A percentile compares a stretch with the other conserved stretches of the same genome.
phyloP scores from a whole-genome alignment of 305 asterid genomes.

The Ilex paraguariensis region DNA sequence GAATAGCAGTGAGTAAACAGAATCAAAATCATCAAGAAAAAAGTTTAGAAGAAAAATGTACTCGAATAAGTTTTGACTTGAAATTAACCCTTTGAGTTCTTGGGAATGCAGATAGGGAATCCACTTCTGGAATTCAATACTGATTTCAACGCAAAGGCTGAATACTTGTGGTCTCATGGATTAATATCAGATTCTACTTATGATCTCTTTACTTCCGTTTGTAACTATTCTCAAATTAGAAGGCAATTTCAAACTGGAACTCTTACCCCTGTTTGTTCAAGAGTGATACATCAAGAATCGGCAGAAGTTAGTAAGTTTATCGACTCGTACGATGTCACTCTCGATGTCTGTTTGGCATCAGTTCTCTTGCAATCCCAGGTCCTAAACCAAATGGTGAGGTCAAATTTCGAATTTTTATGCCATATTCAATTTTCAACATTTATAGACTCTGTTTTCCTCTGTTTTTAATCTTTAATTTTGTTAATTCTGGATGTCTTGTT shows the following conservation, averaged over 20 bases:
- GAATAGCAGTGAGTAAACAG: too few relatives aligned
- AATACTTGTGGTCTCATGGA: not conserved
- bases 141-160: slow-evolving; percentile 51
- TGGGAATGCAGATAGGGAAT: too few relatives aligned
- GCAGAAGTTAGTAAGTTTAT: slow-evolving; percentile 37
- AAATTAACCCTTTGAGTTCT: too few relatives aligned
- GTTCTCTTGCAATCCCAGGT: slow-evolving; percentile 25
- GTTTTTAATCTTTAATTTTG: not conserved
- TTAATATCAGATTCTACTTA: slow-evolving; percentile 11
- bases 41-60: too few relatives aligned
- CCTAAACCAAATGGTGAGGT: slow-evolving; percentile 31
- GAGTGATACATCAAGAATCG: slow-evolving; percentile 27
- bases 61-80: too few relatives aligned
- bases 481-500: not conserved
- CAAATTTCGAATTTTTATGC: not conserved
- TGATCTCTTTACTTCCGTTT: slow-evolving; percentile 26
- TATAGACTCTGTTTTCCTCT: not conserved
- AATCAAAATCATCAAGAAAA: too few relatives aligned
- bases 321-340: slow-evolving; percentile 46
- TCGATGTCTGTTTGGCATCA: slow-evolving; percentile 34
- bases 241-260: slow-evolving; percentile 25
- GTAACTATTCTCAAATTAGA: slow-evolving; percentile 45
- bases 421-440: not conserved
- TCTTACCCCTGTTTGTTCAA: slow-evolving; percentile 33
- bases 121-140: slow-evolving; percentile 37